Evolutionary conservation across 225 moss, liverwort and hornwort genomes (phyloP).

Genomic region (Physcomitrium patens): DNA sequence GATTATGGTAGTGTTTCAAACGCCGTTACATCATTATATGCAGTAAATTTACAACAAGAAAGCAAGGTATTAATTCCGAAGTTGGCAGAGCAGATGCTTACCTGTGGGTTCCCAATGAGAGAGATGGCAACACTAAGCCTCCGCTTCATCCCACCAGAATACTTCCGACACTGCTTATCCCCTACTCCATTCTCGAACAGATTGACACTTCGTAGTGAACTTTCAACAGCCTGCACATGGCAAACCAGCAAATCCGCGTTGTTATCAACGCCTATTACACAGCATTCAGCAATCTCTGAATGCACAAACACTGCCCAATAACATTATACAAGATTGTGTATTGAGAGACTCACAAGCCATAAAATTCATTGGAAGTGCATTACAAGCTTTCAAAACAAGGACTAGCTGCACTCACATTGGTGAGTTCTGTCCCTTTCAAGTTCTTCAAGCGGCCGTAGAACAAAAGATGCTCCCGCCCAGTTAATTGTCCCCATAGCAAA

Average conservation of each 20-base stretch:
- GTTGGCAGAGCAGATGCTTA: slow-evolving; percentile 17
- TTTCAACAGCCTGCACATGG: slow-evolving; percentile 64
- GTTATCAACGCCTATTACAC: no score
- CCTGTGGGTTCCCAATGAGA: slow-evolving; percentile 80
- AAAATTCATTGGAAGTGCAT: neutral
- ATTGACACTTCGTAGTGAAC: slow-evolving; percentile 72
- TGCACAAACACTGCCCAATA: no score
- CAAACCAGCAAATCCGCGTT: neutral
- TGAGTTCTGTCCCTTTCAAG: slow-evolving; percentile 64
- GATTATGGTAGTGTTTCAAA: neutral
- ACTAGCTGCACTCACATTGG: slow-evolving; percentile 36
- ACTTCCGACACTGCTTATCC: slow-evolving; percentile 61
- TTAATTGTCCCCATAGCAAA: slow-evolving; percentile 72
- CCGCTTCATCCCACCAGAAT: slow-evolving; percentile 90
- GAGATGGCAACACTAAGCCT: slow-evolving; percentile 88
- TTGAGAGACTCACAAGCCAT: neutral
- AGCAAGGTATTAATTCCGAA: neutral
- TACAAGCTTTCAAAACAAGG: neutral
- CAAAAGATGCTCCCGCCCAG: slow-evolving; percentile 74
- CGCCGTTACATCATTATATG: neutral
- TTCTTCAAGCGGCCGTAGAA: slow-evolving; percentile 86
- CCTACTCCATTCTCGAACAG: slow-evolving; percentile 72
- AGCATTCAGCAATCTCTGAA: no score
- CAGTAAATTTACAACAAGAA: neutral
- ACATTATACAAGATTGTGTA: neutral